A percentile compares a stretch with the other conserved stretches of the same genome.
phyloP scores from a whole-genome alignment of 345 rosid genomes.

The Hibiscus trionum region DNA sequence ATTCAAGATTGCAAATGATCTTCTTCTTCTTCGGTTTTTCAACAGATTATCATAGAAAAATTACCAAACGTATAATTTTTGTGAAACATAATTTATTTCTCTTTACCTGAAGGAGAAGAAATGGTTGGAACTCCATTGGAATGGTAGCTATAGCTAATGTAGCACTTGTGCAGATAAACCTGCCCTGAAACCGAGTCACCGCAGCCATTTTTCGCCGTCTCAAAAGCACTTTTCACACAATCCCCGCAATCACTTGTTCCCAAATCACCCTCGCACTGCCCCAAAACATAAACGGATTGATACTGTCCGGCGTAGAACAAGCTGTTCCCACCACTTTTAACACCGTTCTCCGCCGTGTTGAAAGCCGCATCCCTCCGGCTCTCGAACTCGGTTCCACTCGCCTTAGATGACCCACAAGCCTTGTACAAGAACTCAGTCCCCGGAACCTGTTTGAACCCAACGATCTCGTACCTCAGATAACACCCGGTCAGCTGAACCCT shows the following conservation, averaged over 20 bases:
- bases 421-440: conserved; percentile 45
- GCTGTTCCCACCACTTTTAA: conserved; percentile 29
- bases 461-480: conserved; percentile 50
- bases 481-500: conserved; percentile 68
- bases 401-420: conserved; percentile 44
- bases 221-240: conserved; percentile 54
- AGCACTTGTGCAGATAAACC: conserved; percentile 67
- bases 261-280: conserved; percentile 85
- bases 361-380: conserved; percentile 44
- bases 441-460: conserved; percentile 46
- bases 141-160: conserved; percentile 70
- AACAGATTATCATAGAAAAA: background rate
- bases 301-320: conserved; percentile 49
- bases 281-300: conserved; percentile 52
- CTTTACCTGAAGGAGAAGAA: conserved; percentile 34
- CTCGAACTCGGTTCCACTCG: conserved; percentile 28
- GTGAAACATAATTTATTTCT: background rate
- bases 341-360: conserved; percentile 36
- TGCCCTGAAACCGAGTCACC: conserved; percentile 64
- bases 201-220: conserved; percentile 46
- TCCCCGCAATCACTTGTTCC: conserved; percentile 47
- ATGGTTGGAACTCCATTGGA: conserved; percentile 61
- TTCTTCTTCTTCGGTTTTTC: background rate
- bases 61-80: background rate
- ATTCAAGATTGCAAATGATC: background rate